phyloP scores from a whole-genome alignment of 805 yeast genomes.

The Torulaspora microellipsoides region DNA sequence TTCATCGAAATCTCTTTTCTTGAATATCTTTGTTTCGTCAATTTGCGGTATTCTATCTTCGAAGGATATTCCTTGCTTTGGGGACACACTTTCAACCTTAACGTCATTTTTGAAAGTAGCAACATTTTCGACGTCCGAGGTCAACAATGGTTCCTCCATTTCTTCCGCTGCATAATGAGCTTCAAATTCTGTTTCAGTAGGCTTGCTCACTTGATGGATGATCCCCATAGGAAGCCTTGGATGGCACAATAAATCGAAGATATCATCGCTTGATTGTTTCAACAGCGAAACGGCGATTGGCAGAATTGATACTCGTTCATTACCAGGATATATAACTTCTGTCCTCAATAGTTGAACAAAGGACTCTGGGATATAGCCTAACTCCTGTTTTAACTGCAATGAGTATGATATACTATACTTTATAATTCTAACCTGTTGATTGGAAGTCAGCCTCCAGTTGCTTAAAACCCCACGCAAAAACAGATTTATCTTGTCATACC shows the following conservation, averaged over 20 bases:
- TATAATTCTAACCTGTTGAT: slow-evolving; percentile 57
- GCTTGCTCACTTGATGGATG: slow-evolving; percentile 26
- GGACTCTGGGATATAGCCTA: slow-evolving; percentile 28
- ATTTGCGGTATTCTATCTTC: not conserved
- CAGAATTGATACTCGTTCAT: slow-evolving; percentile 55
- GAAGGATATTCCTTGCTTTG: too few species aligned
- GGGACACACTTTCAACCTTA: too few species aligned
- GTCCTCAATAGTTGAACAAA: slow-evolving; percentile 43
- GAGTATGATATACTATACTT: slow-evolving; percentile 41
- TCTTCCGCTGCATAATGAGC: slow-evolving; percentile 13
- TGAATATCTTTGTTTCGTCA: slow-evolving; percentile 5
- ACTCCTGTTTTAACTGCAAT: slow-evolving; percentile 28
- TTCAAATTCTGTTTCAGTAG: slow-evolving; percentile 12
- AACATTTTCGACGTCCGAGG: slow-evolving; percentile 11
- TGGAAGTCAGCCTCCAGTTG: slow-evolving; percentile 51
- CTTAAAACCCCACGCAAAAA: slow-evolving; percentile 50
- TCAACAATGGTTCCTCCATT: not conserved
- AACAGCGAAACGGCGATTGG: slow-evolving; percentile 63
- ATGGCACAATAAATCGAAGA: slow-evolving; percentile 57
- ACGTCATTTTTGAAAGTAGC: not conserved
- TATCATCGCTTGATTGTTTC: slow-evolving; percentile 41
- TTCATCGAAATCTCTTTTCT: slow-evolving; percentile 14
- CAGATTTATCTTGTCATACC: slow-evolving; percentile 29
- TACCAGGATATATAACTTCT: slow-evolving; percentile 66
- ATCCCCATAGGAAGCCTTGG: slow-evolving; percentile 65